These are phyloP conservation scores for Elaeis guineensis DNA, from an alignment of 176 grass and related monocot genomes.

Conservation along the genomic window DNA sequence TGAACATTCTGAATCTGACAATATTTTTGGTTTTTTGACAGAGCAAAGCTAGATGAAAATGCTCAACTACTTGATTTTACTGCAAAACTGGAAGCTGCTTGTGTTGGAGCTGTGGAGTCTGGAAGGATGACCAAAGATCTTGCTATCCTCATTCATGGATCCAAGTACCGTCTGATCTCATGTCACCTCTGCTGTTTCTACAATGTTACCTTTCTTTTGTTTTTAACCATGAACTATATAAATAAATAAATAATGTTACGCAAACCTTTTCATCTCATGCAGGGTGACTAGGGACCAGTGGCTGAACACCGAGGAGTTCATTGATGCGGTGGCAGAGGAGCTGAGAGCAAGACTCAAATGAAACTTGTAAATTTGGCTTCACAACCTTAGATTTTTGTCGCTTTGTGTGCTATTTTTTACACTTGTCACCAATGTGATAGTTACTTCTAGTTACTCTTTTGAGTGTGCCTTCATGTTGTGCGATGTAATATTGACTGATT, in stretches of 20 bases:
- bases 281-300: conserved; percentile 65
- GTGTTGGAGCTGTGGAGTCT: conserved; percentile 76
- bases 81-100: conserved; percentile 79
- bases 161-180: conserved; percentile 41
- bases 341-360: conserved; percentile 61
- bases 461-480: too few relatives aligned
- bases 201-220: too few relatives aligned
- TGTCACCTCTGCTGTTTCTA: neutral
- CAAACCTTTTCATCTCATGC: neutral
- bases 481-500: too few relatives aligned
- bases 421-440: too few relatives aligned
- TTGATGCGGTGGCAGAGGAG: conserved; percentile 66
- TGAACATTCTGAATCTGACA: too few relatives aligned
- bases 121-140: conserved; percentile 99
- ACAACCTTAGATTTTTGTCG: too few relatives aligned
- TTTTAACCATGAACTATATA: too few relatives aligned
- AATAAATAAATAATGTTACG: too few relatives aligned
- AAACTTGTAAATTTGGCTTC: neutral
- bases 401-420: too few relatives aligned
- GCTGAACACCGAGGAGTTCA: conserved; percentile 90
- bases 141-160: conserved; percentile 81
- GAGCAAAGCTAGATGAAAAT: conserved; percentile 90
- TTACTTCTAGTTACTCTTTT: too few relatives aligned
- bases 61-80: conserved; percentile 69
- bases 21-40: conserved; percentile 7